These are phyloP conservation scores for Salvia hispanica DNA, from an alignment of 257 asterid genomes.

Conservation along the genomic window DNA sequence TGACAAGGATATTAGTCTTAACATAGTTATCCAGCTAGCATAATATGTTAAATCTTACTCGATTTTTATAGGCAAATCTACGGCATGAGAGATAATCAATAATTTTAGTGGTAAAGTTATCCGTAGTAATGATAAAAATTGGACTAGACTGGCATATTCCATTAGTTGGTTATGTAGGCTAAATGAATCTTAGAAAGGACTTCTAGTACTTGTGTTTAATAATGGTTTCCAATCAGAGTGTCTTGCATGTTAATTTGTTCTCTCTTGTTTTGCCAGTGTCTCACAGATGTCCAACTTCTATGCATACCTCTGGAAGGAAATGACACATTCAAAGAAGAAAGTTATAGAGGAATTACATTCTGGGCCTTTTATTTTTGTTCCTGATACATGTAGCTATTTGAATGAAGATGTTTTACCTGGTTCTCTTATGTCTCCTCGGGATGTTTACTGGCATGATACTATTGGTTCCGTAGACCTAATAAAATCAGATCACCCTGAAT, in stretches of 20 bases:
- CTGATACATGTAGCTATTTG: constrained; percentile 46
- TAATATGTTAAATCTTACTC: not conserved
- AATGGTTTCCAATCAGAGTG: not conserved
- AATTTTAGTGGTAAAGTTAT: not conserved
- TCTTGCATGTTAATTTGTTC: constrained; percentile 18
- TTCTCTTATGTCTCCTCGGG: constrained; percentile 63
- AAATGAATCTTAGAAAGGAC: constrained; percentile 1
- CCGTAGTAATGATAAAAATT: constrained; percentile 5
- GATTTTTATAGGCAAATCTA: not conserved
- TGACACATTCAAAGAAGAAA: constrained; percentile 59
- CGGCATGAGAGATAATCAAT: not conserved
- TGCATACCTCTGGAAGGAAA: constrained; percentile 70
- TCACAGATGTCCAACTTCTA: constrained; percentile 85
- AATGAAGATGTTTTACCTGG: constrained; percentile 70
- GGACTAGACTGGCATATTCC: constrained; percentile 12
- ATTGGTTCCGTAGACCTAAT: constrained; percentile 53
- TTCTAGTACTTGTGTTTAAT: constrained; percentile 1
- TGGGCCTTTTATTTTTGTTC: constrained; percentile 86
- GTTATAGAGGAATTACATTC: constrained; percentile 55
- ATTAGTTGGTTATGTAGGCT: constrained; percentile 2
- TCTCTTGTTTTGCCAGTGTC: constrained; percentile 53
- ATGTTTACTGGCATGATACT: constrained; percentile 79
- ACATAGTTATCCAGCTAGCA: not conserved
- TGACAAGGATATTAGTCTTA: not conserved
- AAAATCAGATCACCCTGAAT: constrained; percentile 39